Evolutionary conservation across 106 monocot genomes (phyloP).

Genomic region (Agapanthus africanus): DNA sequence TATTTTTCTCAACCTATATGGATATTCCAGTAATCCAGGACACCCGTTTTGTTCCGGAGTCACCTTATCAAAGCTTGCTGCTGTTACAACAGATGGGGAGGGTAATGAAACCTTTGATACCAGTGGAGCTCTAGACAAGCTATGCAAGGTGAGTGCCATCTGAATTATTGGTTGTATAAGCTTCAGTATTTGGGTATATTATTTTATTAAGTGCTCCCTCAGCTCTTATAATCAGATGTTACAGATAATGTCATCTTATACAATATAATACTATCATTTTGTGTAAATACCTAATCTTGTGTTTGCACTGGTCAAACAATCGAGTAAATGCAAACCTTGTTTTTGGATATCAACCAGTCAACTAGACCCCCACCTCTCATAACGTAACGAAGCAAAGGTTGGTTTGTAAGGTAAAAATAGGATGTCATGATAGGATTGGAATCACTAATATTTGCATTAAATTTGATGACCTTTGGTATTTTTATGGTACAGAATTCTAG

Average conservation of each 20-base stretch:
- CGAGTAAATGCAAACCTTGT: no score
- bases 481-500: no score
- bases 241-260: no score
- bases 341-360: background rate
- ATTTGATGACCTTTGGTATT: background rate
- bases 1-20: background rate
- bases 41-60: constrained; percentile 91
- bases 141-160: constrained; percentile 63
- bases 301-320: no score
- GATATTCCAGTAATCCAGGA: constrained; percentile 68
- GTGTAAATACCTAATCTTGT: no score
- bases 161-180: background rate
- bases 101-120: constrained; percentile 97
- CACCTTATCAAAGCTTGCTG: constrained; percentile 90
- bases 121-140: constrained; percentile 91
- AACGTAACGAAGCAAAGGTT: no score
- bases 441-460: background rate
- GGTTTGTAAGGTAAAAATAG: background rate
- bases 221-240: background rate
- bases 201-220: background rate
- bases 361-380: background rate
- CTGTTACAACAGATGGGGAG: constrained; percentile 90
- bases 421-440: background rate
- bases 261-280: no score
- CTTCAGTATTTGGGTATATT: background rate